phyloP scores from a whole-genome alignment of 31 red algal species.

The Endocladia muricata region DNA sequence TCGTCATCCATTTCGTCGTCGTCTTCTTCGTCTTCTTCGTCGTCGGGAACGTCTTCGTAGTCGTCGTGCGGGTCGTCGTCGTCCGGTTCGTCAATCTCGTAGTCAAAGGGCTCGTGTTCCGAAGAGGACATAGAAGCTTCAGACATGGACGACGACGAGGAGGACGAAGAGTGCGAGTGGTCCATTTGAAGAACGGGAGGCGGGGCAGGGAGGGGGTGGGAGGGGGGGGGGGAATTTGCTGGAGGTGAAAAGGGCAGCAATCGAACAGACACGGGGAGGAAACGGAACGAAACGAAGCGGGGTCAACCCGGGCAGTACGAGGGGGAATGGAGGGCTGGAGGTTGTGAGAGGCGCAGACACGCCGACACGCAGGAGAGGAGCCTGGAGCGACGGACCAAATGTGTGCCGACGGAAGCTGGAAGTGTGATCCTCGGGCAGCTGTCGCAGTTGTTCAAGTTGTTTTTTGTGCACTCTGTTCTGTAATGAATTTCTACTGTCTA shows the following conservation, averaged over 20 bases:
- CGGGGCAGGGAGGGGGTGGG: background rate
- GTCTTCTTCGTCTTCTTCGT: constrained; percentile 28
- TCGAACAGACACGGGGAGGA: background rate
- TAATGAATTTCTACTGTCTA: too few species aligned
- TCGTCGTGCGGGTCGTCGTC: constrained; percentile 9
- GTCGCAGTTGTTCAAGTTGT: too few species aligned
- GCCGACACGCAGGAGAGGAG: too few species aligned
- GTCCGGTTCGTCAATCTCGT: background rate
- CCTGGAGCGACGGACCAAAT: too few species aligned
- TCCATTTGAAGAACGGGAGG: background rate
- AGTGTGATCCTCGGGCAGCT: too few species aligned
- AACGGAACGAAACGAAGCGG: too few species aligned
- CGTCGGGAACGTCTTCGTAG: constrained; percentile 25
- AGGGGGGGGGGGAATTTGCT: background rate
- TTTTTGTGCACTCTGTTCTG: too few species aligned
- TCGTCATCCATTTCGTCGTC: constrained; percentile 22
- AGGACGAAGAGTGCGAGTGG: constrained; percentile 11
- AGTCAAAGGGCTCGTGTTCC: background rate
- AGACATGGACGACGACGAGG: constrained; percentile 12
- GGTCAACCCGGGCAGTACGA: too few species aligned
- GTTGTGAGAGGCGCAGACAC: too few species aligned
- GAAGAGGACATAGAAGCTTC: constrained; percentile 1
- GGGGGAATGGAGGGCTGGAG: too few species aligned
- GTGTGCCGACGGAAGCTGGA: too few species aligned
- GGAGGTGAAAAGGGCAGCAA: background rate